phyloP scores from a whole-genome alignment of 75 land plant species.

The Cunninghamia lanceolata region DNA sequence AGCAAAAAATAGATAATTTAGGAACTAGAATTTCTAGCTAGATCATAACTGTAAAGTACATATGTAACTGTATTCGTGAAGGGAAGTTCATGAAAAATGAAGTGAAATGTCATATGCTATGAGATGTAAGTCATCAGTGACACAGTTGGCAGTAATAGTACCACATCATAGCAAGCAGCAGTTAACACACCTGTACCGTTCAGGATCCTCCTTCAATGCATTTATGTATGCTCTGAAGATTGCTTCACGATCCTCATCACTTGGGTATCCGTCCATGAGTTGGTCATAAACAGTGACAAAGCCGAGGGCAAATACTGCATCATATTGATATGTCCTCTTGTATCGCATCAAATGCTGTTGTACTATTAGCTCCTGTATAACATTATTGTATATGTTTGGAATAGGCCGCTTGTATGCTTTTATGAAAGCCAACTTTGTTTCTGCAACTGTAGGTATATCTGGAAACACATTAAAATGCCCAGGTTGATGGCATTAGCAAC shows the following conservation, averaged over 20 bases:
- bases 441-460: conserved; percentile 88
- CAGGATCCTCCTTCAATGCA: conserved; percentile 89
- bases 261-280: conserved; percentile 98
- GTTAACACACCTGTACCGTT: conserved; percentile 63
- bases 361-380: conserved; percentile 90
- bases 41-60: not conserved
- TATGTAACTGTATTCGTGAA: not conserved
- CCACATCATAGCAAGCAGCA: not conserved
- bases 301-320: conserved; percentile 94
- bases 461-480: conserved; percentile 18
- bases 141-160: not conserved
- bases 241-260: conserved; percentile 67
- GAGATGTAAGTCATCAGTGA: not conserved
- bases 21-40: conserved; percentile 2
- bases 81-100: not conserved
- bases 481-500: not conserved
- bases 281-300: conserved; percentile 97
- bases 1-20: not conserved
- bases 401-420: conserved; percentile 81
- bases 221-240: conserved; percentile 83
- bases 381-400: conserved; percentile 92
- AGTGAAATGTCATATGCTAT: conserved; percentile 1
- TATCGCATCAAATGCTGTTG: conserved; percentile 97
- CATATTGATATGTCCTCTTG: conserved; percentile 83
- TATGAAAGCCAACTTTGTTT: conserved; percentile 80